Evolutionary conservation across 164 flowering plant genomes (phyloP), one percentile per base, ranked within the genome.

Genomic region (Chimonanthus salicifolius): DNA sequence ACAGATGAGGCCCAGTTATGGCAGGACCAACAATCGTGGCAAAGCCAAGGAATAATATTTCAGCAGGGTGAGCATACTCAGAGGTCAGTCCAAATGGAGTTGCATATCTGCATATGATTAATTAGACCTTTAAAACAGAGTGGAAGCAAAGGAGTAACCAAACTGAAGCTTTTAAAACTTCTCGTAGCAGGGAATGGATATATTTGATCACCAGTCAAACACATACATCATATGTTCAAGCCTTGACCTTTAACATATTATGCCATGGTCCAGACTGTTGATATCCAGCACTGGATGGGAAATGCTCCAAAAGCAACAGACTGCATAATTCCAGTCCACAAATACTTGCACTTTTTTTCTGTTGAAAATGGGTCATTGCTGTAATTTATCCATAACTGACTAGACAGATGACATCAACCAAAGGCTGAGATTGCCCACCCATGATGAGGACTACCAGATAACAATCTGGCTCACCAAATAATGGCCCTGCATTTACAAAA

Each of bases 41-140:
- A 87, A 94, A 96, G 49, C 99, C 99, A 80, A 96, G 92, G 82
- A 96, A 94, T 68, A 96, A 69, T 72, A 96, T 94, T 87, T 96
- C 99, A 79, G 93, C 97, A 78, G 99, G 99, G 75, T 96, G 99
- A 78, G 99, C 99, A 87, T 96, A 96, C 81, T 96, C 99, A 64
- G 99, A 94, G 58, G 58, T 51, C 58, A 51, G 13, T 15, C 58
- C 58, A 51, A 15, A 51, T 43, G 99, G 97, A 62, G 99, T 96
- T 15, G 98, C 99, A 82, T 90, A 94, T 77, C 99, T 92, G 87
- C 49, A 67, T 21, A 77, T 16, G 72, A 67, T 60, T 10, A 62
- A 48, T 7, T 6, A 69, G 2, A 58, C 2, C 68, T n/a, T 3
- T 7, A 62, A 54, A 68, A 75, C 64, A 74, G 6, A 18, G 48